A percentile compares a stretch with the other conserved stretches of the same genome.
Conservation (phyloP, 352 stramenopile species). For the Stephanocyclus meneghinianus region DNA sequence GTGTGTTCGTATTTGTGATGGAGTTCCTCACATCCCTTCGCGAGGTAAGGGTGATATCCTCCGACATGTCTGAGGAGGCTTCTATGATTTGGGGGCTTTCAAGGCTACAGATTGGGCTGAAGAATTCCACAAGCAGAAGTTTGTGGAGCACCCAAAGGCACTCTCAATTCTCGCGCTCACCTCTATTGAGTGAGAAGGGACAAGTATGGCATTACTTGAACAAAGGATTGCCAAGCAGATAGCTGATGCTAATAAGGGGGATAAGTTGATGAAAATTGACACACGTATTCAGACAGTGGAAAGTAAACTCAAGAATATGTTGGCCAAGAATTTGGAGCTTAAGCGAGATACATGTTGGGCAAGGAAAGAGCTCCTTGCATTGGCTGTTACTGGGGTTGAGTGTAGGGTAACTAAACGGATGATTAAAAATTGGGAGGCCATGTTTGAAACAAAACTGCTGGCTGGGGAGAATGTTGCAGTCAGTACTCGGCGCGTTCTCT, state of each 20-base stretch:
- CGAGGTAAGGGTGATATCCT: not conserved
- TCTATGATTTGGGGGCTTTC: constrained; percentile 10
- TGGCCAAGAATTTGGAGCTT: constrained; percentile 1
- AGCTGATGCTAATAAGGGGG: not conserved
- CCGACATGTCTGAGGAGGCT: not conserved
- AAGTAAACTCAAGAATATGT: not conserved
- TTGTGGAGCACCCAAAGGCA: constrained; percentile 28
- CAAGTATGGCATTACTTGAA: not conserved
- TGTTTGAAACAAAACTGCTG: constrained; percentile 5
- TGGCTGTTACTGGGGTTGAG: not conserved
- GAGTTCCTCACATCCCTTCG: constrained; percentile 17
- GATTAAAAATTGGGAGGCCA: not conserved
- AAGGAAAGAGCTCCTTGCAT: not conserved
- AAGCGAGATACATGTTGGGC: not conserved
- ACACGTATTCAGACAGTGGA: constrained; percentile 7
- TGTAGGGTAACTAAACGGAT: constrained; percentile 1
- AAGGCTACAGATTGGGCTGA: not conserved
- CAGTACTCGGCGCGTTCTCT: not conserved
- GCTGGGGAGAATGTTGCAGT: constrained; percentile 17
- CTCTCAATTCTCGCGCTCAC: constrained; percentile 22
- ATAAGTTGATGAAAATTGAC: constrained; percentile 3
- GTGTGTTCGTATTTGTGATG: constrained; percentile 15
- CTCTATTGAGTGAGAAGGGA: constrained; percentile 34
- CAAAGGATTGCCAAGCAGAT: constrained; percentile 1
- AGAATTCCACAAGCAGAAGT: constrained; percentile 10